Conservation (phyloP, 2,329 filamentous ascomycete genomes). For the Hypoxylon sp. region DNA sequence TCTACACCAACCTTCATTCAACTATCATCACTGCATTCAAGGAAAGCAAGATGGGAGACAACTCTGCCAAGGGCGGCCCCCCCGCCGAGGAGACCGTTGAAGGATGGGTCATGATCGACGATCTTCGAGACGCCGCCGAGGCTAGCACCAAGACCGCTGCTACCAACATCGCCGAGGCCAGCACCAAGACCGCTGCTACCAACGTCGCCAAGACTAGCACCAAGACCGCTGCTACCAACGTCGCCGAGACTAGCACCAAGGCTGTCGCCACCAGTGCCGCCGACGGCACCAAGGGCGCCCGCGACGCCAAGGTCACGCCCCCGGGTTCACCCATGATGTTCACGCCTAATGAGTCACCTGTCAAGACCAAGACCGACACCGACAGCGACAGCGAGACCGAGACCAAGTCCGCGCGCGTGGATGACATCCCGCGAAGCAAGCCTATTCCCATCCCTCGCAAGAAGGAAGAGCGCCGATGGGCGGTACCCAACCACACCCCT, state of each 20-base stretch:
- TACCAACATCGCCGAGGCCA: not conserved
- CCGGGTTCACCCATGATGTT: no score
- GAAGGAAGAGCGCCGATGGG: not conserved
- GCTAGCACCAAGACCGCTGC: not conserved
- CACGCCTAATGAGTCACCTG: no score
- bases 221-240: no score
- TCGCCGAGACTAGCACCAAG: no score
- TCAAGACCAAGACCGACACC: no score
- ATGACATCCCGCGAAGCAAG: conserved; percentile 1
- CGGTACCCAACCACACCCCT: not conserved
- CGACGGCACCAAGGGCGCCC: not conserved
- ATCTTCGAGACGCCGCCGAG: not conserved
- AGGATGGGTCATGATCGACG: not conserved
- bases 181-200: not conserved
- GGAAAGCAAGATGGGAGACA: not conserved
- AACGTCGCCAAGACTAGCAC: no score
- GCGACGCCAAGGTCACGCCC: not conserved
- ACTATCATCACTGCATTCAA: not conserved
- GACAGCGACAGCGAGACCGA: no score
- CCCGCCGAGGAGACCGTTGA: not conserved
- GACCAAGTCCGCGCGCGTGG: not conserved
- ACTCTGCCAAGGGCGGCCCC: no score
- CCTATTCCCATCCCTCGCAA: not conserved
- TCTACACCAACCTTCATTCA: not conserved
- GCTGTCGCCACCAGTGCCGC: no score